Base-by-base conservation (phyloP, 495 filamentous ascomycete species). In the Tirmania nivea region DNA sequence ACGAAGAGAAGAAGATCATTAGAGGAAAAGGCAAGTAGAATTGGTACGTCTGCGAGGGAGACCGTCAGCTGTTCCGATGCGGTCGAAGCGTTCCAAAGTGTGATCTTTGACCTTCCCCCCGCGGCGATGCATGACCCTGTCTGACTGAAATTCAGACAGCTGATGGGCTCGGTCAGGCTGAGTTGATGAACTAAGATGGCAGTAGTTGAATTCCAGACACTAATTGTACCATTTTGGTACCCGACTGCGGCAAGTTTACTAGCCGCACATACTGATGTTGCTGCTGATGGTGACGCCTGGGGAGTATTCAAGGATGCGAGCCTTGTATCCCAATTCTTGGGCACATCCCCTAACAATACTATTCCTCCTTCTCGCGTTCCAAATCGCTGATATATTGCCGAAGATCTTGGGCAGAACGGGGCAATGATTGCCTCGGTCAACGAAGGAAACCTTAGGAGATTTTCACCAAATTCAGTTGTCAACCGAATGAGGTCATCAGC, bases 401-500 rank as follows among this genome's bases (percentile, higher is more conserved):
- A 56, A 25, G 54, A 50, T 14, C 19, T 34, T 12, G n/a, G 48
- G 21, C 48, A 31, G 11, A 19, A 50, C 3, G 48, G 21, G 48
- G 20, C 20, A 14, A 45, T 45, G 17, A 14, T 45, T 2, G 12
- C 17, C 39, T 45, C 39, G 39, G 17, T 45, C 14, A 19, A 45
- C 39, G 39, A 45, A 45, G 39, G 39, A 8, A 45, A 45, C 17
- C 55, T 37, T 16, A 42, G 9, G 8, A 58, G 34, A 34, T 53
- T 35, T 11, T 56, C 54, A 12, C 56, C 56, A 45, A 56, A 58
- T n/a, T 58, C 54, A 19, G 55, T 58, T 2, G 37, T 51, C 0
- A 58, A 34, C 10, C 50, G 54, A 8, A 66, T 56, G 0, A 73
- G 52, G 51, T 72, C 71, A n/a, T 57, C 59, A 7, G 66, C 56